Evolutionary conservation across 2,329 filamentous ascomycete genomes (phyloP).

Genomic region (Pseudomassariella vexata): DNA sequence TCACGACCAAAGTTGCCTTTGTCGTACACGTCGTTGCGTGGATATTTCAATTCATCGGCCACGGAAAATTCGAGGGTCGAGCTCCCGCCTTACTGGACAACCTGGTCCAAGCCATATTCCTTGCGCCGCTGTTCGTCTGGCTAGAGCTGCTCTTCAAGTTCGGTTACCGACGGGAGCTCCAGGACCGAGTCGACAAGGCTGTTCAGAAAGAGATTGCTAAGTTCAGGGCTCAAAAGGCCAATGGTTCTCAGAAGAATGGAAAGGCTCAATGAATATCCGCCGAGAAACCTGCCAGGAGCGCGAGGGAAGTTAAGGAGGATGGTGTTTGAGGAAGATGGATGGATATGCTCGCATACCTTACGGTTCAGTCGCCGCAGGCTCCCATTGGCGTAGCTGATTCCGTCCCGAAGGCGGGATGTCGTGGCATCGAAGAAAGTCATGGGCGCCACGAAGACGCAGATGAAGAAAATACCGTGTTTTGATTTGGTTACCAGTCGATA

Average conservation of each 20-base stretch:
- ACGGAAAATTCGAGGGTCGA: conserved; percentile 81
- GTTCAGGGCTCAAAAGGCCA: conserved; percentile 55
- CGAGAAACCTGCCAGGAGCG: background rate
- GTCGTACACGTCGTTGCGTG: conserved; percentile 69
- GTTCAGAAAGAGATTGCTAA: conserved; percentile 74
- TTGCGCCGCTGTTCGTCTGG: conserved; percentile 96
- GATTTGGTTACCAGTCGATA: too few relatives aligned
- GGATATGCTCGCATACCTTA: too few relatives aligned
- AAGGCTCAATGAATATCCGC: conserved; percentile 48
- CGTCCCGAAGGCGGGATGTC: too few relatives aligned
- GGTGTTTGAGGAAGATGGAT: too few relatives aligned
- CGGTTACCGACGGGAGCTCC: conserved; percentile 85
- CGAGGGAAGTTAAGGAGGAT: background rate
- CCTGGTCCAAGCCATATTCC: conserved; percentile 81
- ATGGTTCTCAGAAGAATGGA: conserved; percentile 33
- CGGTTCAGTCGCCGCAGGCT: too few relatives aligned
- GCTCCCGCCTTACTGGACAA: conserved; percentile 90
- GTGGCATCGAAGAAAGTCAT: too few relatives aligned
- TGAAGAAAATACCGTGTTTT: too few relatives aligned
- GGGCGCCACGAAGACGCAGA: too few relatives aligned
- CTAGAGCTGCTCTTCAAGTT: conserved; percentile 86
- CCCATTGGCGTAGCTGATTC: too few relatives aligned
- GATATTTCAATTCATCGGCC: conserved; percentile 87
- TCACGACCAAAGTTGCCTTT: conserved; percentile 52
- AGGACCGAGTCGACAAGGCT: conserved; percentile 69